Evolutionary conservation across 179 eudicot genomes (phyloP), one percentile per base, ranked within the genome.

Genomic region (Nepenthes alata): DNA sequence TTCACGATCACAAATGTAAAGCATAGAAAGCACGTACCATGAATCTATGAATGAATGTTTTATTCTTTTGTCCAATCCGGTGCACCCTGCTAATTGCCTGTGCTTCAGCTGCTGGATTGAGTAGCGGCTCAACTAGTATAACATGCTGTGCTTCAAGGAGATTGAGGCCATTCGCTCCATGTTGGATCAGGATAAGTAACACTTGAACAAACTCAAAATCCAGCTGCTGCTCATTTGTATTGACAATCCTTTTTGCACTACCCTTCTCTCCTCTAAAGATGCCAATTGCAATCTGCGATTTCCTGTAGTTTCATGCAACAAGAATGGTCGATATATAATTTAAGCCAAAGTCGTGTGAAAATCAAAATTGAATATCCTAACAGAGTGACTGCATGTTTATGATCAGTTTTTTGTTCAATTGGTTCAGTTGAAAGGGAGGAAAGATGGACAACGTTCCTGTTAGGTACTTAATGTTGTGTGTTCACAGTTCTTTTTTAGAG

Each of bases 101-200:
- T 57, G 96, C 95, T 81, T 93, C 98, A 47, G 85, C 95, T 60
- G 93, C 96, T 37, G 98, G 96, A 75, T 93, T 93, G 36, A 93
- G 87, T 13, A 86, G 77, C 59, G 98, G 95, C 77, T 93, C 98
- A n/a, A 83, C 96, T 37, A 93, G 95, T 66, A 93, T 83, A 48
- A 93, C 95, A 76, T 93, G 96, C 70, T 89, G 84, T 15, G 98
- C 98, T 85, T 93, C 98, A 55, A 93, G 85, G 37, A 93, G 93
- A 73, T 93, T 93, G 35, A 93, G 90, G 59, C 98, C 98, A 67
- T 93, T 93, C 35, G 98, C 96, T 55, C 98, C 98, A 59, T 89
- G 90, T 62, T 93, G 95, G 54, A 89, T 66, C 64, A 93, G 74
- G 38, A 93, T 75, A 59, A 93, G 85, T 49, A 89, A 60, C 65